A percentile compares a stretch with the other conserved stretches of the same genome.
Conservation (phyloP, 2,329 filamentous ascomycete genomes). For the Diaporthe capsici region DNA sequence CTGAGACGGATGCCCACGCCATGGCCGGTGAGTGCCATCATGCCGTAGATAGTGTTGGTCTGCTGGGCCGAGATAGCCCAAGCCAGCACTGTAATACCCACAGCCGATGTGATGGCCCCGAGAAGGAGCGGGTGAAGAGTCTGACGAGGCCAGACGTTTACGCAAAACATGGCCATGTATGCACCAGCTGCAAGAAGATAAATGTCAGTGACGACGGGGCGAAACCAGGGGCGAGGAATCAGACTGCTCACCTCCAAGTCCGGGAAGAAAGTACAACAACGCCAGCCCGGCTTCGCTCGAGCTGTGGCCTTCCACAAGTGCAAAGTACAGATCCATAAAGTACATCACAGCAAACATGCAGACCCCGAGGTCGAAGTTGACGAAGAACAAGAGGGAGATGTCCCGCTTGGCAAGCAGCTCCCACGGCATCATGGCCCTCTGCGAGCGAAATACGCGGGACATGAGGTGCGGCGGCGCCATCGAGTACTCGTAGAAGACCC, state of each 20-base stretch:
- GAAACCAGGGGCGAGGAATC: neutral
- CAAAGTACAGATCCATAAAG: conserved; percentile 78
- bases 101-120: conserved; percentile 68
- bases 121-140: conserved; percentile 72
- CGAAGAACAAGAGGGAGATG: conserved; percentile 71
- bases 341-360: conserved; percentile 70
- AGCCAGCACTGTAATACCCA: conserved; percentile 70
- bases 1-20: conserved; percentile 77
- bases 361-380: conserved; percentile 73
- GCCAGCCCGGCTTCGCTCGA: conserved; percentile 66
- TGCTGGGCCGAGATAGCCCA: conserved; percentile 68
- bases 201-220: neutral
- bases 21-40: conserved; percentile 75
- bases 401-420: conserved; percentile 70
- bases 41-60: conserved; percentile 69
- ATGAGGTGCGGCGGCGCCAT: conserved; percentile 65
- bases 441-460: conserved; percentile 63
- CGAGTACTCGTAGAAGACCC: conserved; percentile 67
- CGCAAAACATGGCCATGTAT: conserved; percentile 69
- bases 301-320: conserved; percentile 68
- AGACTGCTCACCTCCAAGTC: conserved; percentile 64
- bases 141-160: conserved; percentile 73
- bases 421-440: conserved; percentile 76
- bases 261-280: conserved; percentile 75
- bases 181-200: conserved; percentile 60